These are phyloP conservation scores for Emericellopsis cladophorae DNA, from an alignment of 2,329 filamentous ascomycete genomes.

Conservation along the genomic window DNA sequence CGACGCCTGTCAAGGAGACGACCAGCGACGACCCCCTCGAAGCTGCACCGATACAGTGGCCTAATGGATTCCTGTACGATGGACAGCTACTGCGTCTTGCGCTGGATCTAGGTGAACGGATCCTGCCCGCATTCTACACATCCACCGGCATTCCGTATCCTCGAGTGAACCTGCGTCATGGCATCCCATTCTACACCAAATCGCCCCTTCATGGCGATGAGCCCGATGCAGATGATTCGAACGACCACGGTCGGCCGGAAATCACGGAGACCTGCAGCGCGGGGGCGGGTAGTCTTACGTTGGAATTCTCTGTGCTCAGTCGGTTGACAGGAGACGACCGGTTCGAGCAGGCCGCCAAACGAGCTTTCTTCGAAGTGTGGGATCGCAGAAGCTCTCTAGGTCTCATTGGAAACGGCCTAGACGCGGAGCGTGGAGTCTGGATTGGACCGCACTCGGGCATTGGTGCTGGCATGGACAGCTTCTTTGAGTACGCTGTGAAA, in stretches of 20 bases:
- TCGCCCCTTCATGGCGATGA: constrained; percentile 57
- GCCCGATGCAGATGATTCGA: constrained; percentile 13
- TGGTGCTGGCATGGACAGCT: constrained; percentile 92
- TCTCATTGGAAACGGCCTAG: constrained; percentile 81
- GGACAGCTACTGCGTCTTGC: constrained; percentile 86
- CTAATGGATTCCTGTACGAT: constrained; percentile 69
- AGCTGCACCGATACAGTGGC: constrained; percentile 52
- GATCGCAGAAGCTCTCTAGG: constrained; percentile 71
- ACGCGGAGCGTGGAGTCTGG: constrained; percentile 85
- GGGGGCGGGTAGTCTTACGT: constrained; percentile 85
- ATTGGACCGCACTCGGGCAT: constrained; percentile 83
- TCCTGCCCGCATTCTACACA: constrained; percentile 88
- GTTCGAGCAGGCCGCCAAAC: constrained; percentile 84
- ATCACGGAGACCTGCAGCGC: constrained; percentile 95
- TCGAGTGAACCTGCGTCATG: constrained; percentile 78
- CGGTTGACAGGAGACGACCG: constrained; percentile 72
- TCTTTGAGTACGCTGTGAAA: constrained; percentile 97
- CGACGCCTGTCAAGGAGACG: constrained; percentile 19
- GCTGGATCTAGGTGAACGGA: constrained; percentile 66
- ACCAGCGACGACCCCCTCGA: constrained; percentile 28
- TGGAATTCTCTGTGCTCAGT: constrained; percentile 87
- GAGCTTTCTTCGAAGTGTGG: constrained; percentile 98
- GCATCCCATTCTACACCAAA: constrained; percentile 85
- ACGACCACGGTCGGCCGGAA: constrained; percentile 39
- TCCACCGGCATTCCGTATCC: constrained; percentile 88